phyloP scores from a whole-genome alignment of 139 green algal species.

The Zygnema cylindricum region DNA sequence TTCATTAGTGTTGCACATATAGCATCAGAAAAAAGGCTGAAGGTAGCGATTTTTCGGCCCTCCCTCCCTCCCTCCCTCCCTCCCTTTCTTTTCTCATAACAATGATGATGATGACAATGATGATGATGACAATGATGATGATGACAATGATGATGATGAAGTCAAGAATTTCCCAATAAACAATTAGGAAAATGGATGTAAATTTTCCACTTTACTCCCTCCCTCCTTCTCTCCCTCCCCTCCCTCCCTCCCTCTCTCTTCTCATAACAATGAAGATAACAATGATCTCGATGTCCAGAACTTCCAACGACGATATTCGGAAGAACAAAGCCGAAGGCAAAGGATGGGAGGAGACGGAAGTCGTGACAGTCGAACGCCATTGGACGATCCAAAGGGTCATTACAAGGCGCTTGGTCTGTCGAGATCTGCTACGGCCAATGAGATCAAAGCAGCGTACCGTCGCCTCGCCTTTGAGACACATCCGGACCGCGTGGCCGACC shows the following conservation, averaged over 20 bases:
- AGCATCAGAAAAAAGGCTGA: too few species aligned
- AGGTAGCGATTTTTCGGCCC: too few species aligned
- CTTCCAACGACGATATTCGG: neutral
- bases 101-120: too few species aligned
- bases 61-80: neutral
- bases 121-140: too few species aligned
- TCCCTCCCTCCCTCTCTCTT: neutral
- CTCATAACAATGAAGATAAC: too few species aligned
- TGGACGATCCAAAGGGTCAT: constrained; percentile 3
- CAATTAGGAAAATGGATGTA: too few species aligned
- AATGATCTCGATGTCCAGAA: neutral
- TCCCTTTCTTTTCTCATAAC: neutral
- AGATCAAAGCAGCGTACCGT: constrained; percentile 20
- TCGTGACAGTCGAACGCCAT: neutral
- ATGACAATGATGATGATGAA: too few species aligned
- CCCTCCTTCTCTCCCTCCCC: neutral
- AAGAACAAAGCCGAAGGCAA: neutral
- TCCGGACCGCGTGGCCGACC: neutral
- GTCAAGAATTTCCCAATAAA: too few species aligned
- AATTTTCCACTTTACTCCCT: neutral
- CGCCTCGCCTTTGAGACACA: neutral
- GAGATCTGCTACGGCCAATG: neutral
- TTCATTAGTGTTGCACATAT: too few species aligned
- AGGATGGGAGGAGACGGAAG: neutral
- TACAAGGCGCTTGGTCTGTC: neutral